phyloP scores from a whole-genome alignment of 176 grass and related monocot species.

The Eleusine coracana region DNA sequence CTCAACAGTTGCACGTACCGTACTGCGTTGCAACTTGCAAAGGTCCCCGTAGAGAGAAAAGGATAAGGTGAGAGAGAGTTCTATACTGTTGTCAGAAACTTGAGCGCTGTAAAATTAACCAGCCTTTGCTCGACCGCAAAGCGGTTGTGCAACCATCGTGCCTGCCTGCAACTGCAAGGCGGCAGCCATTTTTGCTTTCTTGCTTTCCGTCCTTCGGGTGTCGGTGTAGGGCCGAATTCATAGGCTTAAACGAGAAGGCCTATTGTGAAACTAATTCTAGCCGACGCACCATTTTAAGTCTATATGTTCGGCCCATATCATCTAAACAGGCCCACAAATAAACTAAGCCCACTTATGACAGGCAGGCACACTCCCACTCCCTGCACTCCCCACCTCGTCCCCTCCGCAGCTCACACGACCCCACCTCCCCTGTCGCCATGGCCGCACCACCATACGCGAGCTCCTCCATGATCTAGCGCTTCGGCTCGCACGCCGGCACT shows the following conservation, averaged over 20 bases:
- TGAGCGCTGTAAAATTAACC: not conserved
- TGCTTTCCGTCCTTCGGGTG: not conserved
- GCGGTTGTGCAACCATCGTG: not conserved
- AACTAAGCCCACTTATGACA: not conserved
- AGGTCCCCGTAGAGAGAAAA: not conserved
- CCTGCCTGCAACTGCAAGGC: not conserved
- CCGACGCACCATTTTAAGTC: not conserved
- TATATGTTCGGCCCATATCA: not conserved
- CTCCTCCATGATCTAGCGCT: conserved; percentile 44
- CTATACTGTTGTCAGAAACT: not conserved
- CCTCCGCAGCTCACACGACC: conserved; percentile 11
- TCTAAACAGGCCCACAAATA: not conserved
- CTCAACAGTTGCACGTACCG: not conserved
- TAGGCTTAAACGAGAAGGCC: not conserved
- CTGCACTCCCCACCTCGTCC: not conserved
- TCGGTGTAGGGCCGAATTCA: not conserved
- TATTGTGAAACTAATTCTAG: not conserved
- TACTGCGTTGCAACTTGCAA: not conserved
- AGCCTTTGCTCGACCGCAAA: not conserved
- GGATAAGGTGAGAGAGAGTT: not conserved
- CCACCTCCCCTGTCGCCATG: conserved; percentile 33
- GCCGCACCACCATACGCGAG: not conserved
- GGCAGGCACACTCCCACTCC: conserved; percentile 7
- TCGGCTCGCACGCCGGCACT: not conserved
- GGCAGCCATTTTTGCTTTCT: no score